Evolutionary conservation across 345 rosid species (phyloP).

Genomic region (Euphorbia peplus): DNA sequence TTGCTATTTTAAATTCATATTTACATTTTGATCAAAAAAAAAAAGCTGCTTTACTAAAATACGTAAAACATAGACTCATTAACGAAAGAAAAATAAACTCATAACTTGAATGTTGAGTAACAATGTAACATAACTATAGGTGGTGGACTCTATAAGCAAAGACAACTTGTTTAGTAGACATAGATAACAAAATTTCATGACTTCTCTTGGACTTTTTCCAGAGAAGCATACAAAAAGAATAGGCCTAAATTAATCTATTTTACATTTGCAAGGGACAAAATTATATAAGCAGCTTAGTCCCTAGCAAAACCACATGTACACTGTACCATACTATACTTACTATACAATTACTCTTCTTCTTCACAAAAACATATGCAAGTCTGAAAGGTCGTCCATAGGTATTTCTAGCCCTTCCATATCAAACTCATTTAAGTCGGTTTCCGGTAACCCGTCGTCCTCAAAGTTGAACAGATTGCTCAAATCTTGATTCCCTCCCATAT

Average conservation of each 20-base stretch:
- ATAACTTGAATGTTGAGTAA: too few relatives aligned
- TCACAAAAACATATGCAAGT: constrained; percentile 32
- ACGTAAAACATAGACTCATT: too few relatives aligned
- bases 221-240: constrained; percentile 39
- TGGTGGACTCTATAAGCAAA: constrained; percentile 17
- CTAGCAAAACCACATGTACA: constrained; percentile 34
- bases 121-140: too few relatives aligned
- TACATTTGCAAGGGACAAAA: constrained; percentile 32
- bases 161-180: constrained; percentile 17
- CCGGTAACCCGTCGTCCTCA: constrained; percentile 50
- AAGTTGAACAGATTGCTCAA: constrained; percentile 38
- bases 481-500: constrained; percentile 28
- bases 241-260: constrained; percentile 42
- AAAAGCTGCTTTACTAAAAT: too few relatives aligned
- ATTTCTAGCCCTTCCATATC: constrained; percentile 33
- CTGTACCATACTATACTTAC: constrained; percentile 9
- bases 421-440: constrained; percentile 39
- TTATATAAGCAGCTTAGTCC: constrained; percentile 26
- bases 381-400: constrained; percentile 63
- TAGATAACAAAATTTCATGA: constrained; percentile 25
- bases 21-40: too few relatives aligned
- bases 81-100: too few relatives aligned
- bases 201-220: constrained; percentile 16
- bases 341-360: neutral
- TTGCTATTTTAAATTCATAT: too few relatives aligned